Base-by-base conservation (phyloP, 208 protist species). In the Trypanosoma lewisi region DNA sequence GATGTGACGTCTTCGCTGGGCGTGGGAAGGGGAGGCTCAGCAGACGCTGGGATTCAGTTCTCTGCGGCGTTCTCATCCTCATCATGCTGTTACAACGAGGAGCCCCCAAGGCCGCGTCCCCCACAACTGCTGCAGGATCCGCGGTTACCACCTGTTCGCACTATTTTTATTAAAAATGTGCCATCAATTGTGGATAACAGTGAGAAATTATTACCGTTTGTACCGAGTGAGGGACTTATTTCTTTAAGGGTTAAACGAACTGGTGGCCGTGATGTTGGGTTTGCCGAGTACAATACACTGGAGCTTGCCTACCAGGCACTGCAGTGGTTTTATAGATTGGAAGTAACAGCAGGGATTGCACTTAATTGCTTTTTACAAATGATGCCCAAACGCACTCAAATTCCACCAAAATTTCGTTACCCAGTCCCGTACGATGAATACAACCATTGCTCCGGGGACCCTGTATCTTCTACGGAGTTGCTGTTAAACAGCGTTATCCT, bases 81-180 rank as follows among this genome's bases (percentile, higher is more conserved):
- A 72, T 37, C 48, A 45, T 21, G 34, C 3, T 7, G 16, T 17
- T 14, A 4, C 16, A 19, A 11, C 27, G 6, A 23, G 2, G 55
- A 23, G 19, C 25, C 6, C 37, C 19, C 51, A 37, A 19, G 28
- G 44, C 51, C 11, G 23, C 0, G 50, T 8, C 50, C 36, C 25
- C 54, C 58, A 30, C 53, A 36, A 2, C 31, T 25, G 12, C 19
- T 27, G 33, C 33, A 4, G 19, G 5, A 42, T n/a, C 11, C 16
- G n/a, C 44, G 42, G 23, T 12, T 42, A 25, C 21, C 63, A n/a
- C 47, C 30, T 19, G 45, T 9, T 5, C 41, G 57, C 17, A 85
- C 74, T 23, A 69, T 91, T n/a, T 91, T 81, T 64, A 77, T 91
- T 28, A 66, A 60, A 49, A 70, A 71, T 31, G 42, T 91, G 23